Evolutionary conservation across 805 yeast species (phyloP).

Genomic region (Lipomyces oligophaga): DNA sequence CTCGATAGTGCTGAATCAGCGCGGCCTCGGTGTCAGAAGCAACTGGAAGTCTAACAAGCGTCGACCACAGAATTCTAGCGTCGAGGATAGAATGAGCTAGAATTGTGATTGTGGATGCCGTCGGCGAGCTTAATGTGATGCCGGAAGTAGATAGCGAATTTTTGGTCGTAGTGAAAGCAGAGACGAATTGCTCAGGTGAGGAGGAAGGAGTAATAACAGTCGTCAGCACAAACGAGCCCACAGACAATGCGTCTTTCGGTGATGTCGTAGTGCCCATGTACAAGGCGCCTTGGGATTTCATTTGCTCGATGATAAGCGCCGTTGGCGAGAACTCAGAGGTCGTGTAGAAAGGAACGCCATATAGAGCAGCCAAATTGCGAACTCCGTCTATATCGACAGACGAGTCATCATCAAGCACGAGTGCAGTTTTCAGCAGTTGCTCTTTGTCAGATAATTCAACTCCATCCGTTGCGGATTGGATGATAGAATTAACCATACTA

Average conservation of each 20-base stretch:
- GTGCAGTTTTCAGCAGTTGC: slow-evolving; percentile 3
- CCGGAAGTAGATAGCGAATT: slow-evolving; percentile 26
- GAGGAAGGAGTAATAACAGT: slow-evolving; percentile 9
- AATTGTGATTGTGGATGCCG: slow-evolving; percentile 23
- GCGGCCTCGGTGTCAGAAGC: slow-evolving; percentile 4
- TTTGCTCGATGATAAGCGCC: slow-evolving; percentile 18
- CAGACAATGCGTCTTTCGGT: slow-evolving; percentile 6
- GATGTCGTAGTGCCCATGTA: slow-evolving; percentile 15
- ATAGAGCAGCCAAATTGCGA: slow-evolving; percentile 17
- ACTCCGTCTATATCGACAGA: slow-evolving; percentile 17
- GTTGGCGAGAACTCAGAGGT: slow-evolving; percentile 17
- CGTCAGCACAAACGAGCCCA: slow-evolving; percentile 16
- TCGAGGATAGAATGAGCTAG: slow-evolving; percentile 23
- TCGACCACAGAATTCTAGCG: slow-evolving; percentile 28
- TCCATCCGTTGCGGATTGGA: background rate
- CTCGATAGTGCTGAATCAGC: slow-evolving; percentile 16
- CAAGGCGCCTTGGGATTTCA: slow-evolving; percentile 19
- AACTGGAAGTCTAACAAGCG: slow-evolving; percentile 18
- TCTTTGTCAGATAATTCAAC: background rate
- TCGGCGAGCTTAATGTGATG: slow-evolving; percentile 18
- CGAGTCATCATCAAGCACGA: slow-evolving; percentile 8
- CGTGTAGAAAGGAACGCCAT: slow-evolving; percentile 27
- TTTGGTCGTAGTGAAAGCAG: slow-evolving; percentile 19
- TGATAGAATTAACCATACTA: background rate
- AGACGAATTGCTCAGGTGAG: too few relatives aligned